phyloP scores from a whole-genome alignment of 129 eudicot species.

The Tagetes erecta region DNA sequence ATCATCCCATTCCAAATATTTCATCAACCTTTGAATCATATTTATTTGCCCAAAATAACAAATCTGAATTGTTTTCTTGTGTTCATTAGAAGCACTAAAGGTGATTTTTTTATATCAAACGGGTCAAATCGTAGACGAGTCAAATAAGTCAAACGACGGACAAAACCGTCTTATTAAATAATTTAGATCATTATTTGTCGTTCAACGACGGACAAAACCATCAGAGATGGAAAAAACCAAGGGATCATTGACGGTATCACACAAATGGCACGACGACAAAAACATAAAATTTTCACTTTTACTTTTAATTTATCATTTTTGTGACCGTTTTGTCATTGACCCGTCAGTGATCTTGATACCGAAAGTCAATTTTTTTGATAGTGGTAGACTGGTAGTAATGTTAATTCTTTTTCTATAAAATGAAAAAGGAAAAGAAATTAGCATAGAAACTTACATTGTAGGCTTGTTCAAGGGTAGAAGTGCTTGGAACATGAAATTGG shows the following conservation, averaged over 20 bases:
- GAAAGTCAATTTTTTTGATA: too few species aligned
- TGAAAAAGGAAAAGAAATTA: too few species aligned
- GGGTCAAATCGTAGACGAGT: not conserved
- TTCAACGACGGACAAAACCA: too few species aligned
- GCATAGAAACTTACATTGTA: constrained; percentile 49
- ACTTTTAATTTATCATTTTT: too few species aligned
- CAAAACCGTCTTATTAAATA: not conserved
- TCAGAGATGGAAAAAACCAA: too few species aligned
- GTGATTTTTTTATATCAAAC: not conserved
- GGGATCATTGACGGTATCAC: too few species aligned
- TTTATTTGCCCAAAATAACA: constrained; percentile 30
- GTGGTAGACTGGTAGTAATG: too few species aligned
- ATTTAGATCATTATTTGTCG: not conserved
- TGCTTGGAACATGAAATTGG: constrained; percentile 63
- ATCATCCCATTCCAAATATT: constrained; percentile 35
- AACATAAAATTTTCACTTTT: too few species aligned
- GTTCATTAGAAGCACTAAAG: constrained; percentile 11
- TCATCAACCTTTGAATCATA: constrained; percentile 40
- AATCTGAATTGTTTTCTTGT: constrained; percentile 29
- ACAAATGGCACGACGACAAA: too few species aligned
- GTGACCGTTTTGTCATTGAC: too few species aligned
- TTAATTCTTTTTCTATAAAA: not conserved
- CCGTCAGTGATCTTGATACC: too few species aligned
- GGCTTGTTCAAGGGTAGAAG: constrained; percentile 47
- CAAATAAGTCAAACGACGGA: not conserved